A percentile compares a stretch with the other conserved stretches of the same genome.
Conservation (phyloP, 371 early-diverging fungal species). For the Ordospora pajunii region DNA sequence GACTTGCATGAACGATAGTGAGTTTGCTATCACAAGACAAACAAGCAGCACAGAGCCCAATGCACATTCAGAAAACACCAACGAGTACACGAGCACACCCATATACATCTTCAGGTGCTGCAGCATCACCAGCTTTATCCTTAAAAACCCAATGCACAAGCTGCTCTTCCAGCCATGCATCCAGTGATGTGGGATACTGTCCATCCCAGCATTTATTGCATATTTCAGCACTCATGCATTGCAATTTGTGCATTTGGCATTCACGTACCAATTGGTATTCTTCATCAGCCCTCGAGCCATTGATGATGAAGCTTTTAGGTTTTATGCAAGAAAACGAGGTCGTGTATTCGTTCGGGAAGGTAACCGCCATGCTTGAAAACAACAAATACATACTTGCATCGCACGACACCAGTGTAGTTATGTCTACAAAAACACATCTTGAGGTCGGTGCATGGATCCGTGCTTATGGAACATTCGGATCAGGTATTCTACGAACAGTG, state of each 20-base stretch:
- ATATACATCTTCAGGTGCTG: background rate
- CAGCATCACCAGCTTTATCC: background rate
- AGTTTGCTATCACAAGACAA: background rate
- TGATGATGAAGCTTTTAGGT: background rate
- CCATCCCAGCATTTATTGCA: background rate
- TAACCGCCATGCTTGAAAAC: background rate
- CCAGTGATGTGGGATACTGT: no score
- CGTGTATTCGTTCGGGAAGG: slow-evolving; percentile 25
- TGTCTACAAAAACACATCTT: background rate
- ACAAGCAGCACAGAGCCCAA: background rate
- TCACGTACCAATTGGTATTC: background rate
- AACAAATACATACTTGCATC: background rate
- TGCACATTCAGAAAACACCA: background rate
- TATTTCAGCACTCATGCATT: background rate
- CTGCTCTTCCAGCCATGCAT: no score
- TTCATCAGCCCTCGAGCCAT: background rate
- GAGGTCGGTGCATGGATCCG: background rate
- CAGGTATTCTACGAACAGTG: background rate
- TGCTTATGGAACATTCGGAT: slow-evolving; percentile 9
- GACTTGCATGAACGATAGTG: background rate
- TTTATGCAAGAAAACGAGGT: background rate
- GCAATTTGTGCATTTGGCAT: background rate
- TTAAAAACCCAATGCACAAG: background rate
- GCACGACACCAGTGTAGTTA: background rate
- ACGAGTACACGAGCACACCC: background rate